These are phyloP conservation scores for Podaxis pistillaris DNA, from an alignment of 768 basidiomycete species.

Conservation along the genomic window DNA sequence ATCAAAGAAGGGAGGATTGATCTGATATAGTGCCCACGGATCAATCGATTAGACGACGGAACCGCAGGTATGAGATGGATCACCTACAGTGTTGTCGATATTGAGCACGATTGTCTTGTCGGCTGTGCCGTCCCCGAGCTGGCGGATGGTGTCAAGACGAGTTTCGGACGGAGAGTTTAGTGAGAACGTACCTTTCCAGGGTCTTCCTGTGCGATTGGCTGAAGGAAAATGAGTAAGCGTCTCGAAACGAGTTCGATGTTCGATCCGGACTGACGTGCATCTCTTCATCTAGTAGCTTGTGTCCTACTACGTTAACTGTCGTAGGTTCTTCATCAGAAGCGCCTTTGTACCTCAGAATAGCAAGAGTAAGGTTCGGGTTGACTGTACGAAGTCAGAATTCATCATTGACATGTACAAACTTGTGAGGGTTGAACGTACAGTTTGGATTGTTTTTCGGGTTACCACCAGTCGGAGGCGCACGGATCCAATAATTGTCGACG, in stretches of 20 bases:
- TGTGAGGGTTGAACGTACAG: background rate
- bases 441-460: slow-evolving; percentile 13
- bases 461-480: slow-evolving; percentile 38
- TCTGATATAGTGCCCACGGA: slow-evolving; percentile 17
- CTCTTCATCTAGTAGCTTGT: slow-evolving; percentile 9
- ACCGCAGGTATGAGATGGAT: background rate
- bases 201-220: slow-evolving; percentile 15
- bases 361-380: slow-evolving; percentile 31
- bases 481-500: slow-evolving; percentile 38
- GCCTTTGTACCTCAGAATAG: slow-evolving; percentile 40
- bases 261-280: background rate
- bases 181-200: background rate
- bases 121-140: slow-evolving; percentile 23
- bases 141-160: background rate
- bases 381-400: slow-evolving; percentile 18
- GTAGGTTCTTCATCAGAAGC: slow-evolving; percentile 35
- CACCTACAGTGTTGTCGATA: background rate
- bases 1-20: slow-evolving; percentile 15
- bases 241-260: background rate
- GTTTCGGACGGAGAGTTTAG: background rate
- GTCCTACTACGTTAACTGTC: slow-evolving; percentile 17
- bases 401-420: background rate
- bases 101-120: slow-evolving; percentile 21
- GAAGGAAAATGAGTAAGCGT: slow-evolving; percentile 12
- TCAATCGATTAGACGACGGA: background rate